Conservation (phyloP, 2,329 filamentous ascomycete genomes). For the Hirsutella thompsonii region DNA sequence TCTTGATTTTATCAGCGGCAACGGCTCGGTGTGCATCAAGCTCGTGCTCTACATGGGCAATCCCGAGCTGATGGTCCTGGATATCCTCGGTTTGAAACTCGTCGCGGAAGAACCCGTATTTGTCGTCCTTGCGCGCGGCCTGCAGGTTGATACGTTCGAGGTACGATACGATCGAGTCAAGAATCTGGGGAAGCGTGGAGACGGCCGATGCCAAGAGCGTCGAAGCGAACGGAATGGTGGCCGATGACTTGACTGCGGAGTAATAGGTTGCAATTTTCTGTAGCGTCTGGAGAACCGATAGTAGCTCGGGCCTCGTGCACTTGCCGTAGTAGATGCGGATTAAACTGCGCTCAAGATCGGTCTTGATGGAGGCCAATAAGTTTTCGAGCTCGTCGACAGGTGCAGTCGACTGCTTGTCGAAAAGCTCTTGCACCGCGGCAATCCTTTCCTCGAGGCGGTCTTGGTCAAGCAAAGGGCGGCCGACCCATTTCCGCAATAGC, state of each 20-base stretch:
- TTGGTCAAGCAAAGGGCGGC: conserved; percentile 72
- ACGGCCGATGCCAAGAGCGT: conserved; percentile 58
- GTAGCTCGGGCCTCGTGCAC: conserved; percentile 77
- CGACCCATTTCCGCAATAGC: conserved; percentile 87
- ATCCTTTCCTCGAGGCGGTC: conserved; percentile 64
- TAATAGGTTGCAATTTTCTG: conserved; percentile 74
- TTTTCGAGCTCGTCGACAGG: conserved; percentile 62
- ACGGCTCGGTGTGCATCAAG: conserved; percentile 62
- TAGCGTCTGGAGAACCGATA: conserved; percentile 73
- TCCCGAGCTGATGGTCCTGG: conserved; percentile 76
- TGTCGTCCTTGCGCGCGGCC: conserved; percentile 78
- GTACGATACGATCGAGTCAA: conserved; percentile 57
- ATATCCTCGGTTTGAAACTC: conserved; percentile 82
- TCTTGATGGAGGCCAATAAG: conserved; percentile 58
- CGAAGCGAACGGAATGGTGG: conserved; percentile 62
- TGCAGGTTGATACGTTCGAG: conserved; percentile 76
- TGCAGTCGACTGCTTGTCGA: conserved; percentile 50
- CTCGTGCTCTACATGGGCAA: conserved; percentile 83
- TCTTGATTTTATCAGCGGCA: conserved; percentile 60
- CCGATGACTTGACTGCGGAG: conserved; percentile 42
- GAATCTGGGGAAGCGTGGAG: conserved; percentile 61
- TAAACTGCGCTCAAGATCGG: conserved; percentile 82
- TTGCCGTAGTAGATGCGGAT: conserved; percentile 97
- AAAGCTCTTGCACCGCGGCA: conserved; percentile 75
- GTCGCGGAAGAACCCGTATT: conserved; percentile 86